A percentile compares a stretch with the other conserved stretches of the same genome.
These are phyloP conservation scores for Tuber aestivum DNA, from an alignment of 495 filamentous ascomycete species.

Conservation along the genomic window DNA sequence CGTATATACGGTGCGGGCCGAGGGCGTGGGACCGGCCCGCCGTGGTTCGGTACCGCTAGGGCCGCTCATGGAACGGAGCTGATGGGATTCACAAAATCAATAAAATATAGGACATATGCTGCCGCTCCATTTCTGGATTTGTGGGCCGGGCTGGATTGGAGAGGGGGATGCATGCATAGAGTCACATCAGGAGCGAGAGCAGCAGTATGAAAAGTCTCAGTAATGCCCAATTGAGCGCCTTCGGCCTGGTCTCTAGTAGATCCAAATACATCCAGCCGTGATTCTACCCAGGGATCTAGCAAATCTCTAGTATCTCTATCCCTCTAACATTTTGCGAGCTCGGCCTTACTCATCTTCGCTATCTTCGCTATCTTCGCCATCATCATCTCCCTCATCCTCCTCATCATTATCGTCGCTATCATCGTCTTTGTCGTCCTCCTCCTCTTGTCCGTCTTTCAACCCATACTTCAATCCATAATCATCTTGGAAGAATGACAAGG, in stretches of 20 bases:
- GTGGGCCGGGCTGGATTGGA: not conserved
- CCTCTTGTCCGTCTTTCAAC: conserved; percentile 62
- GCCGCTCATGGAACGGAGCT: too few relatives aligned
- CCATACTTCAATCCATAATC: conserved; percentile 77
- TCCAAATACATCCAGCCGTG: not conserved
- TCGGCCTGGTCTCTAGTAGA: not conserved
- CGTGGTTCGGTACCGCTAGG: too few relatives aligned
- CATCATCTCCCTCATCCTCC: conserved; percentile 47
- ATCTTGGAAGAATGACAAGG: conserved; percentile 78
- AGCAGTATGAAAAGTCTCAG: not conserved
- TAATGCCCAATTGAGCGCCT: not conserved
- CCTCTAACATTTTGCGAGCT: not conserved
- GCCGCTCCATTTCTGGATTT: not conserved
- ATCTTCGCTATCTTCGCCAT: too few relatives aligned
- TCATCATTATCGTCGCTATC: conserved; percentile 45
- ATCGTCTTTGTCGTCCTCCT: conserved; percentile 57
- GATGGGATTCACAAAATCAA: not conserved
- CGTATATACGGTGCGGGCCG: too few relatives aligned
- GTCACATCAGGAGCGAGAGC: not conserved
- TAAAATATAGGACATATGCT: not conserved
- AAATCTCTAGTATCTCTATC: conserved; percentile 3
- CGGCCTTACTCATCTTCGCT: conserved; percentile 9
- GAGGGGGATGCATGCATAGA: not conserved
- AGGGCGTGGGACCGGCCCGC: too few relatives aligned
- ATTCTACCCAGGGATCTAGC: not conserved